Percentiles rank a stretch among this genome's conserved stretches.
Evolutionary conservation across 2,329 filamentous ascomycete species (phyloP).

Genomic region (Pleomassaria siparia): DNA sequence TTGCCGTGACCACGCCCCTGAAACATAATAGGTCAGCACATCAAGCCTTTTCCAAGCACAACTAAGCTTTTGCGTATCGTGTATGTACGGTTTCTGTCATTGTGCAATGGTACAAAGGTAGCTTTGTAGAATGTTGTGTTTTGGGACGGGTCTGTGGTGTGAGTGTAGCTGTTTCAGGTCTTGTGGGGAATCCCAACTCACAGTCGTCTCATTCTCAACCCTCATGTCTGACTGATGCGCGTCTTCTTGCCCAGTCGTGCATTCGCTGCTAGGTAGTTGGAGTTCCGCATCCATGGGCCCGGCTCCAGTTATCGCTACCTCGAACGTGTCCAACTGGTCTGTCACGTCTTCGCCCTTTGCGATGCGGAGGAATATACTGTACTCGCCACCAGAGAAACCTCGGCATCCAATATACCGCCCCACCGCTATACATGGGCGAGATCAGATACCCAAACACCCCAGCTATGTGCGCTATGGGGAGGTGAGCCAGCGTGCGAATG

Average conservation of each 20-base stretch:
- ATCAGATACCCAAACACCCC: slow-evolving; percentile 47
- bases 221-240: slow-evolving; percentile 56
- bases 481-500: slow-evolving; percentile 45
- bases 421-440: slow-evolving; percentile 36
- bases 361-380: slow-evolving; percentile 59
- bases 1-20: slow-evolving; percentile 16
- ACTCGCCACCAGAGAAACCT: slow-evolving; percentile 58
- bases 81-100: too few species aligned
- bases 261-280: slow-evolving; percentile 52
- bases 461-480: slow-evolving; percentile 49
- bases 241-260: slow-evolving; percentile 47
- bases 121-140: too few species aligned
- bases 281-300: slow-evolving; percentile 58
- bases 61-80: not conserved
- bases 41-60: not conserved
- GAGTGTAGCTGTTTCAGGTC: too few species aligned
- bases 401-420: slow-evolving; percentile 60
- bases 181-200: too few species aligned
- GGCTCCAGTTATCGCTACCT: slow-evolving; percentile 53
- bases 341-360: slow-evolving; percentile 57
- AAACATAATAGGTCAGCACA: not conserved
- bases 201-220: slow-evolving; percentile 57
- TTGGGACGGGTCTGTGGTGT: not conserved
- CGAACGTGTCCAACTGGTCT: slow-evolving; percentile 55
- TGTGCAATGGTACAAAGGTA: too few species aligned